Evolutionary conservation across 1,139 yeast species (phyloP).

Genomic region (Taphrina wiesneri): DNA sequence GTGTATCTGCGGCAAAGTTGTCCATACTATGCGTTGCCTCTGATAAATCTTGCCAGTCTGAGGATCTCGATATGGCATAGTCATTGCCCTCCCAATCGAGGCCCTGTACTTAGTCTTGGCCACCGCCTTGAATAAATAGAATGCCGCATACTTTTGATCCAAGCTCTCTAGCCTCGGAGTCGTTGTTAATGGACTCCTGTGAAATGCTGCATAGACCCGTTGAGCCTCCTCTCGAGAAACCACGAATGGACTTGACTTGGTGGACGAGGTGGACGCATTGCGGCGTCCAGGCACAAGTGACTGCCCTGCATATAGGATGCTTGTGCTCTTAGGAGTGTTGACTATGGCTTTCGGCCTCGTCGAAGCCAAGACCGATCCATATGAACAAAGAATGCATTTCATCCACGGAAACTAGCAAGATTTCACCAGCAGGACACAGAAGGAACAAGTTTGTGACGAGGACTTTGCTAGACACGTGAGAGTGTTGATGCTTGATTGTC

Average conservation of each 20-base stretch:
- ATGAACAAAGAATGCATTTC: background rate
- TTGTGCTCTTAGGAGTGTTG: background rate
- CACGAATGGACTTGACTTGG: background rate
- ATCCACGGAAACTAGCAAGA: background rate
- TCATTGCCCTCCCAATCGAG: constrained; percentile 25
- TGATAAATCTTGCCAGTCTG: constrained; percentile 27
- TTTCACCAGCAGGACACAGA: background rate
- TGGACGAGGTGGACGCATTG: constrained; percentile 3
- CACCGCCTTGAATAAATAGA: constrained; percentile 17
- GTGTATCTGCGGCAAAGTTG: constrained; percentile 20
- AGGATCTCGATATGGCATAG: constrained; percentile 28
- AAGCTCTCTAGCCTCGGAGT: constrained; percentile 14
- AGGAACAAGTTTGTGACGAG: too few species aligned
- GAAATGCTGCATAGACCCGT: background rate
- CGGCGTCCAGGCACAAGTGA: background rate
- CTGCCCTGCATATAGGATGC: background rate
- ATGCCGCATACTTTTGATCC: constrained; percentile 16
- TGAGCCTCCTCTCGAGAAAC: background rate
- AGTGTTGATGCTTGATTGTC: too few species aligned
- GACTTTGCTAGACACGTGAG: background rate
- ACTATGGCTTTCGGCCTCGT: background rate
- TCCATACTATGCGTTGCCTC: constrained; percentile 23
- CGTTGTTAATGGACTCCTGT: constrained; percentile 17
- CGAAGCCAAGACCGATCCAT: background rate
- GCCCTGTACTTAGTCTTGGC: constrained; percentile 16